These are phyloP conservation scores for Yarrowia divulgata DNA, from an alignment of 805 yeast species.

Conservation along the genomic window DNA sequence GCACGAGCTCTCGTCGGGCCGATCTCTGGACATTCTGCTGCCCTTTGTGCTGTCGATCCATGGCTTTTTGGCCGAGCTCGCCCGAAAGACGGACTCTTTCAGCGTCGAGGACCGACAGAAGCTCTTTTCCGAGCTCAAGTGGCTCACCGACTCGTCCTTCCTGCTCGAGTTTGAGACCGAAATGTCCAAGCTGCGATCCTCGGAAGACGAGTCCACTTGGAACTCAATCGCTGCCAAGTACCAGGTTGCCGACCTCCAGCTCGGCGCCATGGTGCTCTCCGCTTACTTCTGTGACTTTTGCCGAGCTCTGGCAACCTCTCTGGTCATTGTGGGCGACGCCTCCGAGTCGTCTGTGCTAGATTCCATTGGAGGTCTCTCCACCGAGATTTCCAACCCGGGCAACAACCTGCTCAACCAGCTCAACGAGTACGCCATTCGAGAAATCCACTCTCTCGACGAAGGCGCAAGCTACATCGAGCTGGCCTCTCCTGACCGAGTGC, in stretches of 20 bases:
- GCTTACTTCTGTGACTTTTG: constrained; percentile 41
- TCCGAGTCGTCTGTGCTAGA: constrained; percentile 12
- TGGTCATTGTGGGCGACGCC: constrained; percentile 39
- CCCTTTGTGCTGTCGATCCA: constrained; percentile 46
- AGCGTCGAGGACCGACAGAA: constrained; percentile 24
- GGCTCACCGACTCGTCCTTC: constrained; percentile 40
- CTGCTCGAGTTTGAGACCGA: constrained; percentile 43
- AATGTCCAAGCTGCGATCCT: constrained; percentile 40
- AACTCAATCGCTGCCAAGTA: constrained; percentile 39
- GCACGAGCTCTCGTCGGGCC: constrained; percentile 21
- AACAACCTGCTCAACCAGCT: constrained; percentile 41
- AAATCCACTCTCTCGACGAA: constrained; percentile 59
- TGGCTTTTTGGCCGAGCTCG: constrained; percentile 51
- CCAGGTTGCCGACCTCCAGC: constrained; percentile 42
- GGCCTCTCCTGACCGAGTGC: constrained; percentile 58
- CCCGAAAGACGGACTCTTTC: constrained; percentile 36
- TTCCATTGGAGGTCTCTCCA: constrained; percentile 35
- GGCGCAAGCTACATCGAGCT: constrained; percentile 65
- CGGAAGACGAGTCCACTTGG: constrained; percentile 41
- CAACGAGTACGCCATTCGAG: constrained; percentile 49
- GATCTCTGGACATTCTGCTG: constrained; percentile 42
- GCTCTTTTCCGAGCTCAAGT: constrained; percentile 39
- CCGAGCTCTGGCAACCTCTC: constrained; percentile 41
- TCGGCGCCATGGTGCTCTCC: constrained; percentile 44
- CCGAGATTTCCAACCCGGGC: constrained; percentile 41